These are phyloP conservation scores for Pyrrhoderma lamaoense DNA, from an alignment of 1,284 basidiomycete species.

Conservation along the genomic window DNA sequence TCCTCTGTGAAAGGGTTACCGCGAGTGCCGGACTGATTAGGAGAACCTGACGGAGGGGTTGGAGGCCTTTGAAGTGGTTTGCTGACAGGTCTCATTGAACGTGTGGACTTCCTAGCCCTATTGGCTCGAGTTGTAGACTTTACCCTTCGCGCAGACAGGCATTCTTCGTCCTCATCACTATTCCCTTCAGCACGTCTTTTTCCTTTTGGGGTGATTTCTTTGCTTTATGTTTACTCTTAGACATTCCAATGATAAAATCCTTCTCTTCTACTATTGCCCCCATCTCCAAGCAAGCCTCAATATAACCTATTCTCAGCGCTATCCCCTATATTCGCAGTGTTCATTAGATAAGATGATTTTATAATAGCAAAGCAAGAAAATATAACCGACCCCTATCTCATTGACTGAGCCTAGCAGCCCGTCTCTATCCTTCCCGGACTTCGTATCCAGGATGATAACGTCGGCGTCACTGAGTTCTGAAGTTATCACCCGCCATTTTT, in stretches of 20 bases:
- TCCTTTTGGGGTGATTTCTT: too few relatives aligned
- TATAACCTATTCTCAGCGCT: slow-evolving; percentile 44
- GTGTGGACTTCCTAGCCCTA: too few relatives aligned
- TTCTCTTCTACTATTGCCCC: slow-evolving; percentile 39
- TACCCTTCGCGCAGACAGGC: too few relatives aligned
- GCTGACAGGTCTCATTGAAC: too few relatives aligned
- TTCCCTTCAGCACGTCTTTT: too few relatives aligned
- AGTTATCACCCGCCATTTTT: slow-evolving; percentile 55
- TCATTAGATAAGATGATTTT: too few relatives aligned
- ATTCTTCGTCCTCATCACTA: too few relatives aligned
- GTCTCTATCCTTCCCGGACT: slow-evolving; percentile 38
- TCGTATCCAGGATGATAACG: slow-evolving; percentile 47
- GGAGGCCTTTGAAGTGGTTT: slow-evolving; percentile 28
- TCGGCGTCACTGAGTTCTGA: slow-evolving; percentile 45
- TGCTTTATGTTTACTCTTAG: too few relatives aligned
- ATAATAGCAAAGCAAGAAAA: too few relatives aligned
- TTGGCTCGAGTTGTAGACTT: too few relatives aligned
- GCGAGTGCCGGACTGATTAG: slow-evolving; percentile 24
- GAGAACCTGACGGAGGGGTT: slow-evolving; percentile 35
- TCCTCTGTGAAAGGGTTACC: slow-evolving; percentile 38
- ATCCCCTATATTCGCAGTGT: too few relatives aligned
- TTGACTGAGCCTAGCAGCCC: too few relatives aligned
- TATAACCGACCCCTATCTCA: not conserved
- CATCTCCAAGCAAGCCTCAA: slow-evolving; percentile 45
- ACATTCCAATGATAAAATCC: slow-evolving; percentile 26